Evolutionary conservation across 2,329 filamentous ascomycete genomes (phyloP).

Genomic region (Fusarium phyllophilum): DNA sequence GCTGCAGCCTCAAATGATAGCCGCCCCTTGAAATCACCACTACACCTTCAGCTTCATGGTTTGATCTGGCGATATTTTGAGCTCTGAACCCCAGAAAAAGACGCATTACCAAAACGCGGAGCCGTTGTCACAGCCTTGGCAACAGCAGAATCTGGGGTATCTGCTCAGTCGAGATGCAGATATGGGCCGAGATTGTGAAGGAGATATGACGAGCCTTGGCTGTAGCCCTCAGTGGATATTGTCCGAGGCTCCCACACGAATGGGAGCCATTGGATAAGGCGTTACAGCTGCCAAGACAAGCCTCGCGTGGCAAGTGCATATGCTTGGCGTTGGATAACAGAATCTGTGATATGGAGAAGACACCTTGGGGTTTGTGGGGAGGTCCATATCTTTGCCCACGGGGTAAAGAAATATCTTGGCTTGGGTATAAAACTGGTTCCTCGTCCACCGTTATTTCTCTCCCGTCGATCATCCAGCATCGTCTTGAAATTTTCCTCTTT

Average conservation of each 20-base stretch:
- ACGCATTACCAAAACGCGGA: not conserved
- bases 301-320: slow-evolving; percentile 21
- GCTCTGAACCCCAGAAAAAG: not conserved
- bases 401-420: slow-evolving; percentile 17
- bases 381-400: not conserved
- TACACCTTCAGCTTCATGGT: not conserved
- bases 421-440: slow-evolving; percentile 7
- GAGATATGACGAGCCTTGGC: not conserved
- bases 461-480: not conserved
- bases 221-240: not conserved
- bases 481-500: not conserved
- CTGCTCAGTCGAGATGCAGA: not conserved
- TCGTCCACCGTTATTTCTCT: not conserved
- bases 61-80: not conserved
- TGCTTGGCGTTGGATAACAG: slow-evolving; percentile 8
- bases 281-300: slow-evolving; percentile 11
- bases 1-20: slow-evolving; percentile 2
- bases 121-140: slow-evolving; percentile 6
- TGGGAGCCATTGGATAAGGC: not conserved
- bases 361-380: not conserved
- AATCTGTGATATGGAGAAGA: slow-evolving; percentile 7
- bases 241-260: not conserved
- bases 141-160: too few relatives aligned
- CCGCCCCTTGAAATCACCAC: slow-evolving; percentile 1
- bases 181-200: slow-evolving; percentile 1